Base-by-base conservation (phyloP, 2,329 filamentous ascomycete genomes). In the Fusarium globosum region DNA sequence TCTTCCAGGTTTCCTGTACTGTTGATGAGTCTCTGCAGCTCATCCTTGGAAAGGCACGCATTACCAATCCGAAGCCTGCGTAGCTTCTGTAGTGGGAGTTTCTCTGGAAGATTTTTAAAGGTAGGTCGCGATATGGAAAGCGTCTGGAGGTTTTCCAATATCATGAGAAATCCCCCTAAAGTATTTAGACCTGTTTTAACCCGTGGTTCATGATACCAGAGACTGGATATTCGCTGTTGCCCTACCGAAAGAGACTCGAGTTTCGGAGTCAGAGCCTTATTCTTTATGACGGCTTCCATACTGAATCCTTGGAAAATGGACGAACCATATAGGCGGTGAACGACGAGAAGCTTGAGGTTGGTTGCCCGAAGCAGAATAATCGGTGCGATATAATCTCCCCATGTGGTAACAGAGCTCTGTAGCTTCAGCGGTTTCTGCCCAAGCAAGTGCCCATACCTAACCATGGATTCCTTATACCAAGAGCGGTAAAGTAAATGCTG, bases 41-140 rank as follows among this genome's bases (percentile, higher is more conserved):
- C 11, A 2, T 52, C 15, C 35, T 57, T 30, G 3, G 15, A n/a
- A 7, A 46, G 9, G 18, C 3, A 6, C 14, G n/a, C 33, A 18
- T 62, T 49, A 18, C 28, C 33, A 33, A 68, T 30, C 11, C 57
- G 28, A 35, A 68, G 63, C 11, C 43, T 42, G 10, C 66, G 66
- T 11, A 68, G 16, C 18, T 38, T 52, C 26, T 57, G 28, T 16
- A 62, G 28, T n/a, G 56, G 30, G 4, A 49, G 30, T 5, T 16
- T 20, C 4, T 30, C 16, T 9, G 35, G 38, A 14, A 65, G 42
- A 8, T 2, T 26, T n/a, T 6, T 4, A 2, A 39, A 16, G 9
- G 28, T 3, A 9, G 52, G 26, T 14, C 12, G 23, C 11, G 53
- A 63, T 33, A 60, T 23, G 9, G 61, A 60, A 30, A 63, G n/a